Evolutionary conservation across 1,284 basidiomycete genomes (phyloP).

Genomic region (Fistulina hepatica): DNA sequence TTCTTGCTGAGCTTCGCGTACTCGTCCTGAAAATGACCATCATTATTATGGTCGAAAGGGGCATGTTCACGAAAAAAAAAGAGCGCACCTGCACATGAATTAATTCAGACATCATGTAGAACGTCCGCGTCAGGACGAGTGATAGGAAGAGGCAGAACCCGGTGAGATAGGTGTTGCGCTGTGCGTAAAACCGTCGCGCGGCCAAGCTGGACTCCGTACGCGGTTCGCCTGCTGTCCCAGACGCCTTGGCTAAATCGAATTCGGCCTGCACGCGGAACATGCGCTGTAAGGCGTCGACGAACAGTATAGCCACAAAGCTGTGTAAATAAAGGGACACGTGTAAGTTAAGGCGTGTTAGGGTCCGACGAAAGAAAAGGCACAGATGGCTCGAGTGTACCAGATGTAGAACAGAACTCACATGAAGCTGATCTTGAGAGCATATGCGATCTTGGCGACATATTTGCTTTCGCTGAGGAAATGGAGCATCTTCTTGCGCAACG

Average conservation of each 20-base stretch:
- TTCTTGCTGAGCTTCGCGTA: slow-evolving; percentile 59
- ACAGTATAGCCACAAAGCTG: slow-evolving; percentile 81
- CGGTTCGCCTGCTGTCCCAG: slow-evolving; percentile 45
- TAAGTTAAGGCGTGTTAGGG: background rate
- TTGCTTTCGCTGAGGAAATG: slow-evolving; percentile 60
- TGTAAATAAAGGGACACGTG: background rate
- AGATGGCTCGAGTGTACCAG: too few species aligned
- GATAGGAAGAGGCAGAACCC: slow-evolving; percentile 92
- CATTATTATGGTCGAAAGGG: too few species aligned
- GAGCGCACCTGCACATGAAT: slow-evolving; percentile 86
- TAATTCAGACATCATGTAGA: slow-evolving; percentile 86
- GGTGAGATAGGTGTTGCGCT: slow-evolving; percentile 82
- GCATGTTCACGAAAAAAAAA: too few species aligned
- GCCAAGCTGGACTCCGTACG: slow-evolving; percentile 78
- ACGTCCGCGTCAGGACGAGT: slow-evolving; percentile 84
- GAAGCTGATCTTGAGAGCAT: slow-evolving; percentile 87
- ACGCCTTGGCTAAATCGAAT: slow-evolving; percentile 58
- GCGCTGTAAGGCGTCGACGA: slow-evolving; percentile 86
- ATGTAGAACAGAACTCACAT: slow-evolving; percentile 45
- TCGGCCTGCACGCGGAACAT: slow-evolving; percentile 83
- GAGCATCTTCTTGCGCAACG: slow-evolving; percentile 63
- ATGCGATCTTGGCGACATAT: slow-evolving; percentile 40
- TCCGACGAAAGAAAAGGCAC: slow-evolving; percentile 1
- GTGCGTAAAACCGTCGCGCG: slow-evolving; percentile 88
- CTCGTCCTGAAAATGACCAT: too few species aligned